phyloP scores from a whole-genome alignment of 306 rosid genomes.

The Myrica gale region DNA sequence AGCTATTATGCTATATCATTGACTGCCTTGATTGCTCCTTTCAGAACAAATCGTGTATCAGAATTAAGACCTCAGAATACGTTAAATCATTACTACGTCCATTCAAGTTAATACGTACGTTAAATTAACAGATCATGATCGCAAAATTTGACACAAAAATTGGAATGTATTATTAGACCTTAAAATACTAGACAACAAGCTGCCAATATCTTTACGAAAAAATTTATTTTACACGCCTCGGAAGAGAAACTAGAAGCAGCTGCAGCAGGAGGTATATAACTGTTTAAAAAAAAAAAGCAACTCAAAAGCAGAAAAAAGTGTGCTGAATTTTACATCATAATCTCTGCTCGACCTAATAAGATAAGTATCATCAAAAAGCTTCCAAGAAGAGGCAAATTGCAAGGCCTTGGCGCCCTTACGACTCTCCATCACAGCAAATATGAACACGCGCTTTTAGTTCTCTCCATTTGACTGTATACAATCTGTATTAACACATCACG shows the following conservation, averaged over 20 bases:
- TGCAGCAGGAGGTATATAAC: background rate
- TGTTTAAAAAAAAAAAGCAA: background rate
- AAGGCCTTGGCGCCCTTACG: background rate
- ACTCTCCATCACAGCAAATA: conserved; percentile 5
- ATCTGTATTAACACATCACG: background rate
- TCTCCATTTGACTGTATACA: background rate
- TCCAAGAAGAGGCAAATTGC: background rate
- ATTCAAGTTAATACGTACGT: background rate
- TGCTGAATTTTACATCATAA: background rate
- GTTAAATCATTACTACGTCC: background rate
- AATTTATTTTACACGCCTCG: background rate
- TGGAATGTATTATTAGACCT: background rate
- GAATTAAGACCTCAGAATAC: background rate
- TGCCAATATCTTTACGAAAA: background rate
- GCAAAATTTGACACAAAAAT: background rate
- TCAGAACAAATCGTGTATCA: too few relatives aligned
- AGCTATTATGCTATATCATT: background rate
- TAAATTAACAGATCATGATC: background rate
- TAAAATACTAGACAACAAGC: background rate
- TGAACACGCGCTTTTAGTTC: background rate
- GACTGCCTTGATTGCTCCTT: background rate
- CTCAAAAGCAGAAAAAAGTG: background rate
- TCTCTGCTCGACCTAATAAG: background rate
- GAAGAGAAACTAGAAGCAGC: background rate
- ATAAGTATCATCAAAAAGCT: background rate